These are phyloP conservation scores for Tubosaeta sp. DNA, from an alignment of 768 basidiomycete genomes.

Conservation along the genomic window DNA sequence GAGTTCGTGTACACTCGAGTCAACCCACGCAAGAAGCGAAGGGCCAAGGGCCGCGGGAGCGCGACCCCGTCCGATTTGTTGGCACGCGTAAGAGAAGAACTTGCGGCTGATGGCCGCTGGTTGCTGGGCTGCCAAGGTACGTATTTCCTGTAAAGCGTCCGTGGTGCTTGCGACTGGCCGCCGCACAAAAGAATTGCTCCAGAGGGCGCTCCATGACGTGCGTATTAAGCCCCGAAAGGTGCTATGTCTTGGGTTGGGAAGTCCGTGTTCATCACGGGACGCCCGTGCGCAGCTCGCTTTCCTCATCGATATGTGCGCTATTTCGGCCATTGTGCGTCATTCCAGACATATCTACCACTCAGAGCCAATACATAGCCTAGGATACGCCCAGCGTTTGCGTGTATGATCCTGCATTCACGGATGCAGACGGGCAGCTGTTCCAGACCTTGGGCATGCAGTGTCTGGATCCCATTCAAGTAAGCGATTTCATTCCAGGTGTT, in stretches of 20 bases:
- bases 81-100: constrained; percentile 41
- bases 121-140: constrained; percentile 51
- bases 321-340: constrained; percentile 57
- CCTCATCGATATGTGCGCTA: constrained; percentile 50
- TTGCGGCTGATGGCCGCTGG: constrained; percentile 47
- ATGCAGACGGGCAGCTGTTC: constrained; percentile 53
- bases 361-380: too few relatives aligned
- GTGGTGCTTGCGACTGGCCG: background rate
- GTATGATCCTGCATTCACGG: constrained; percentile 75
- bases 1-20: constrained; percentile 42
- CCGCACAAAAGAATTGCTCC: constrained; percentile 32
- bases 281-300: constrained; percentile 68
- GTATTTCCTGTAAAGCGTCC: constrained; percentile 28
- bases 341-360: too few relatives aligned
- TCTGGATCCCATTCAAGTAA: constrained; percentile 46
- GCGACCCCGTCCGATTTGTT: constrained; percentile 37
- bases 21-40: constrained; percentile 49
- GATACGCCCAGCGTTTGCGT: constrained; percentile 44
- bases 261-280: constrained; percentile 57
- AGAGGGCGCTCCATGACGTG: constrained; percentile 28
- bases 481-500: constrained; percentile 26
- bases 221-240: constrained; percentile 32
- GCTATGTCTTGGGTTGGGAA: constrained; percentile 72
- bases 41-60: constrained; percentile 25
- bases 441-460: constrained; percentile 32